Conservation (phyloP, 805 yeast species). For the Saccharomyces mikatae region DNA sequence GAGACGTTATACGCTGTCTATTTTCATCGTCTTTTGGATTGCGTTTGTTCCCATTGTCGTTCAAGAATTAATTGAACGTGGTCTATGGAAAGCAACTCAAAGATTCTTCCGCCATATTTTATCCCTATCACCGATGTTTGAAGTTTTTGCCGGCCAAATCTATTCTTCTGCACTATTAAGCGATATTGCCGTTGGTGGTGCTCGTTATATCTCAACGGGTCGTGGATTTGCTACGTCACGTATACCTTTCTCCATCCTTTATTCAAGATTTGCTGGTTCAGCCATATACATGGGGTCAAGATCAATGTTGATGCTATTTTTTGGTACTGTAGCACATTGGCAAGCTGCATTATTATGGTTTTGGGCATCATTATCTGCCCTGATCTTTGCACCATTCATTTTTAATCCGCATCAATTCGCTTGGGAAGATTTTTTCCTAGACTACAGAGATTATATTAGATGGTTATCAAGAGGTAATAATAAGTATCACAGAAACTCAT, state of each 20-base stretch:
- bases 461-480: conserved; percentile 89
- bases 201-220: conserved; percentile 78
- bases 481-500: conserved; percentile 79
- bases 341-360: conserved; percentile 91
- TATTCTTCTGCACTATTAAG: conserved; percentile 62
- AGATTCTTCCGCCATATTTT: conserved; percentile 61
- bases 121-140: conserved; percentile 72
- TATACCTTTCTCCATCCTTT: conserved; percentile 64
- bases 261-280: conserved; percentile 70
- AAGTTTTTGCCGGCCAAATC: conserved; percentile 73
- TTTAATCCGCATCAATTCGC: conserved; percentile 98
- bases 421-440: conserved; percentile 91
- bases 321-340: conserved; percentile 76
- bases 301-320: conserved; percentile 59
- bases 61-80: conserved; percentile 76
- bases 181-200: conserved; percentile 76
- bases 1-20: conserved; percentile 73
- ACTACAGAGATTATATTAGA: conserved; percentile 85
- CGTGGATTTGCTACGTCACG: conserved; percentile 80
- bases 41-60: conserved; percentile 70
- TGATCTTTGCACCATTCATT: conserved; percentile 84
- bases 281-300: conserved; percentile 81
- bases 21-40: conserved; percentile 82
- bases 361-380: conserved; percentile 85
- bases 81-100: conserved; percentile 62